Conservation (phyloP, 2,329 filamentous ascomycete genomes). For the Microdochium bolleyi region DNA sequence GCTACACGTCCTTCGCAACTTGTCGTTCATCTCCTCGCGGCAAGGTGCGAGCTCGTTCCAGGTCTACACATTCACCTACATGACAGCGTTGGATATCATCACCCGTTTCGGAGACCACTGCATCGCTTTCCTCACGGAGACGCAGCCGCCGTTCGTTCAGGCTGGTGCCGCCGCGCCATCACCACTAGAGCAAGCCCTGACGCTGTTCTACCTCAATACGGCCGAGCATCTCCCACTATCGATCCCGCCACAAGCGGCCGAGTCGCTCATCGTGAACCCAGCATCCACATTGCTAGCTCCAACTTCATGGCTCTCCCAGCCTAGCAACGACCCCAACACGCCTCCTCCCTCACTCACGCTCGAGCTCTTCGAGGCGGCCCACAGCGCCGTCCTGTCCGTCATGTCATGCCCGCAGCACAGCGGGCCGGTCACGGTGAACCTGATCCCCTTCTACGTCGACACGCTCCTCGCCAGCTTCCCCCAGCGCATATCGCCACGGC, state of each 20-base stretch:
- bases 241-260: constrained; percentile 58
- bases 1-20: constrained; percentile 64
- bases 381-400: constrained; percentile 72
- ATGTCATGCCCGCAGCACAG: constrained; percentile 70
- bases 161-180: constrained; percentile 52
- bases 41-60: constrained; percentile 69
- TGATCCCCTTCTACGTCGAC: constrained; percentile 79
- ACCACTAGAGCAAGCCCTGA: constrained; percentile 63
- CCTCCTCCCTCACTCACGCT: constrained; percentile 36
- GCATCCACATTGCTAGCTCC: constrained; percentile 63
- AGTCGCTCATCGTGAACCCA: constrained; percentile 65
- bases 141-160: constrained; percentile 36
- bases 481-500: constrained; percentile 65
- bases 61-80: constrained; percentile 76
- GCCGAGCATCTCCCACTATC: constrained; percentile 75
- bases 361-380: constrained; percentile 77
- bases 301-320: constrained; percentile 13
- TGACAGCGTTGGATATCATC: constrained; percentile 75
- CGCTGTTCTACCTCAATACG: constrained; percentile 82
- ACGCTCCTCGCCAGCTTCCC: constrained; percentile 77
- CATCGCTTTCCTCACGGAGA: constrained; percentile 58
- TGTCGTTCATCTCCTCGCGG: constrained; percentile 75
- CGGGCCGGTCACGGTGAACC: constrained; percentile 58
- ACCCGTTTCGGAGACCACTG: constrained; percentile 60
- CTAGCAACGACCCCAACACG: constrained; percentile 19